Conservation (phyloP, 2,329 filamentous ascomycete genomes). For the Alternaria dauci region DNA sequence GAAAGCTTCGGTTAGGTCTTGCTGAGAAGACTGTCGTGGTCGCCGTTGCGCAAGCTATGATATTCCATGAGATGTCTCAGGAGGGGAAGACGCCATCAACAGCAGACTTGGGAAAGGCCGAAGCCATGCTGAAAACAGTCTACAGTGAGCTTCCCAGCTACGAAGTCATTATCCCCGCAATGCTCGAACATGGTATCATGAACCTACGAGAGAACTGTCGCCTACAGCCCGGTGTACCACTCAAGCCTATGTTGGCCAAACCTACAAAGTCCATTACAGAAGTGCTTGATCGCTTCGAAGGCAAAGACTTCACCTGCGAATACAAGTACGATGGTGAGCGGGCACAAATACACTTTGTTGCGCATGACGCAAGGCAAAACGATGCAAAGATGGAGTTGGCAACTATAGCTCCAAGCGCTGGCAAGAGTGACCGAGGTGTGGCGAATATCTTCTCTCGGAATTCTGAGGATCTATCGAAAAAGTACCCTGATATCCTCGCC, state of each 20-base stretch:
- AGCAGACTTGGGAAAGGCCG: constrained; percentile 81
- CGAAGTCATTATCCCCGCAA: constrained; percentile 89
- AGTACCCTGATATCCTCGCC: constrained; percentile 93
- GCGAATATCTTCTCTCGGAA: constrained; percentile 97
- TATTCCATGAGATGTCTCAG: constrained; percentile 79
- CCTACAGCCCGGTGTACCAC: constrained; percentile 87
- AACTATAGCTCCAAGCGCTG: constrained; percentile 63
- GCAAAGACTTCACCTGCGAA: constrained; percentile 95
- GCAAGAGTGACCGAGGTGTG: constrained; percentile 75
- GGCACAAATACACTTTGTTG: constrained; percentile 98
- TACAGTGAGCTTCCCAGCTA: constrained; percentile 97
- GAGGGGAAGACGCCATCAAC: constrained; percentile 76
- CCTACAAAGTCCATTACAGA: constrained; percentile 98
- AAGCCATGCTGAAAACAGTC: constrained; percentile 85
- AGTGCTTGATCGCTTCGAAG: constrained; percentile 94
- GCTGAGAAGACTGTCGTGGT: constrained; percentile 93
- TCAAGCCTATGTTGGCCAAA: constrained; percentile 99
- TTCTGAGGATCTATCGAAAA: constrained; percentile 95
- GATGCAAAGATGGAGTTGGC: constrained; percentile 76
- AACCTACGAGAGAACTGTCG: constrained; percentile 86
- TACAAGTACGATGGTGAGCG: constrained; percentile 99
- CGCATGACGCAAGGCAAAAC: constrained; percentile 71
- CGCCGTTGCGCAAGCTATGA: constrained; percentile 86
- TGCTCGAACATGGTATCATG: constrained; percentile 85
- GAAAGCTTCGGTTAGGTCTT: constrained; percentile 88